Conservation (phyloP, 2,329 filamentous ascomycete species). For the Cladobotryum mycophilum region DNA sequence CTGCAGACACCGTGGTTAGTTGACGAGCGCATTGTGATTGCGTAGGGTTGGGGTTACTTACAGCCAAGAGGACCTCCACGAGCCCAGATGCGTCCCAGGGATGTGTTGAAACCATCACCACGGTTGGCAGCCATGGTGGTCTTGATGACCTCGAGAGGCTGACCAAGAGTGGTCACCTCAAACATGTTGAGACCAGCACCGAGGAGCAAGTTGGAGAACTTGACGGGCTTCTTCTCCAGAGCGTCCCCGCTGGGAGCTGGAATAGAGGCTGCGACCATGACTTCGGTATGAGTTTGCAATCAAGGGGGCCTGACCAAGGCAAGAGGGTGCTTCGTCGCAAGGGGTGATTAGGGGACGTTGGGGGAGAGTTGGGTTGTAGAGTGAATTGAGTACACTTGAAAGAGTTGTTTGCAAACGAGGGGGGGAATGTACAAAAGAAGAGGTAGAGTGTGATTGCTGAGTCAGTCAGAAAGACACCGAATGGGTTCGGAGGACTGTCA, state of each 20-base stretch:
- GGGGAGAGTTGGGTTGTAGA: background rate
- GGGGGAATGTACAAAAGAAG: background rate
- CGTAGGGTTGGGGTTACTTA: conserved; percentile 45
- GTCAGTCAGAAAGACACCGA: background rate
- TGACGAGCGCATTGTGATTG: background rate
- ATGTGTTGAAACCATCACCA: conserved; percentile 74
- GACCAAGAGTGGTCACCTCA: conserved; percentile 62
- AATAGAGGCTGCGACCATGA: conserved; percentile 57
- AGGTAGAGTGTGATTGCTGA: background rate
- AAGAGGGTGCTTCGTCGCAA: conserved; percentile 80
- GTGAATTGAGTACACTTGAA: background rate
- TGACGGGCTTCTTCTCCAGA: conserved; percentile 98
- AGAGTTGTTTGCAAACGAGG: background rate
- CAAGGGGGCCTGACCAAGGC: conserved; percentile 97
- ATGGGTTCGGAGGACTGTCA: background rate
- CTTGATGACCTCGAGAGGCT: conserved; percentile 98
- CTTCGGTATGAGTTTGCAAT: conserved; percentile 43
- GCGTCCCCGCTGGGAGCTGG: conserved; percentile 44
- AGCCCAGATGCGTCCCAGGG: conserved; percentile 83
- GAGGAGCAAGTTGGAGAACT: conserved; percentile 97
- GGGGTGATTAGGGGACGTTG: conserved; percentile 14
- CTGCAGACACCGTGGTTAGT: conserved; percentile 39
- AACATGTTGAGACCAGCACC: conserved; percentile 94
- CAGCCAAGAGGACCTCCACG: conserved; percentile 91
- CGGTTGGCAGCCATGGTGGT: conserved; percentile 99